These are phyloP conservation scores for Chaetomium globosum DNA, from an alignment of 2,329 filamentous ascomycete species.

Conservation along the genomic window DNA sequence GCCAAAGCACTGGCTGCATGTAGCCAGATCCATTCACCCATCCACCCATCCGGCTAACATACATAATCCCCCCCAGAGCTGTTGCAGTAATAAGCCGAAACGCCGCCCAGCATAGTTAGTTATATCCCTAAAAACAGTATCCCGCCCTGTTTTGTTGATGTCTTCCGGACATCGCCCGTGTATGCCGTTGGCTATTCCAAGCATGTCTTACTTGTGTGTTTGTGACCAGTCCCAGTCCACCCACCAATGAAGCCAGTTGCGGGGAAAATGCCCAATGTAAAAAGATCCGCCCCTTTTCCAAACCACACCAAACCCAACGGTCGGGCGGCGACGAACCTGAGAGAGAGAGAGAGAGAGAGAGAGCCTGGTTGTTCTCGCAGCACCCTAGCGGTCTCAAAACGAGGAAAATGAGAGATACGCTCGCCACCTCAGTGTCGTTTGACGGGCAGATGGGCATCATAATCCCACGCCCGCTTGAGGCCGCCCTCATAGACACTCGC, in stretches of 20 bases:
- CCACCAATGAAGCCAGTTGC: background rate
- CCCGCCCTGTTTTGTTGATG: background rate
- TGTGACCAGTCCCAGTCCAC: background rate
- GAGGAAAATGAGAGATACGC: background rate
- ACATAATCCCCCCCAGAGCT: background rate
- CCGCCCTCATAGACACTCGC: constrained; percentile 69
- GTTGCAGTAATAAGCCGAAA: background rate
- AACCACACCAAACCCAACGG: background rate
- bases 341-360: too few species aligned
- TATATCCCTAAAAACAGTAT: background rate
- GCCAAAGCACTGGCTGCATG: background rate
- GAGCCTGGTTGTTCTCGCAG: background rate
- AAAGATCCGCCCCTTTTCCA: background rate
- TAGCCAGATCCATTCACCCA: background rate
- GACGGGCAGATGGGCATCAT: constrained; percentile 45
- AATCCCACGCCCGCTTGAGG: constrained; percentile 65
- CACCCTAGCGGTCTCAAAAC: background rate
- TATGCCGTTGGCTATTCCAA: background rate
- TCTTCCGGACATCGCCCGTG: constrained; percentile 1
- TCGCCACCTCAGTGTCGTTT: constrained; percentile 32
- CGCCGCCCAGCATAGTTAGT: background rate
- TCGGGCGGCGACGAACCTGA: background rate
- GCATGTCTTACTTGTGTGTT: background rate
- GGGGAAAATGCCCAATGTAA: background rate
- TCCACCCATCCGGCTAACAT: background rate